A percentile compares a stretch with the other conserved stretches of the same genome.
Evolutionary conservation across 768 basidiomycete species (phyloP).

Genomic region (Kwoniella sp.): DNA sequence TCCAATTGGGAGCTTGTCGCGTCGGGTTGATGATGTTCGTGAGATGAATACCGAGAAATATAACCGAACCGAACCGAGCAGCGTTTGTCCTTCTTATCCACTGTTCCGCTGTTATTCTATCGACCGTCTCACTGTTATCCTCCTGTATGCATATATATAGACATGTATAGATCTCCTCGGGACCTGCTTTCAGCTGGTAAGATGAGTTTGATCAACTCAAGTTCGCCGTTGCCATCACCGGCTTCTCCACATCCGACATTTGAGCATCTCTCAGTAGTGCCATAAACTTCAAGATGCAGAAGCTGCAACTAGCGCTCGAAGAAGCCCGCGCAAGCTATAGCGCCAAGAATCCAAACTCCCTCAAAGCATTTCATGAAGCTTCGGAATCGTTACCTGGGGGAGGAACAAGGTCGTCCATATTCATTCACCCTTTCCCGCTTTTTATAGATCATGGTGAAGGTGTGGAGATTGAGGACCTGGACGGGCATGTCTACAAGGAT

Average conservation of each 20-base stretch:
- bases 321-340: constrained; percentile 1
- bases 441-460: constrained; percentile 25
- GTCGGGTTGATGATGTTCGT: neutral
- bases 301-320: neutral
- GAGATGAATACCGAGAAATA: neutral
- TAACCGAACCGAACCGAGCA: neutral
- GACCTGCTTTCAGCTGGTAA: too few relatives aligned
- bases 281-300: neutral
- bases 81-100: neutral
- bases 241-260: neutral
- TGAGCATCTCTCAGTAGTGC: too few relatives aligned
- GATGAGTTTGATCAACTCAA: too few relatives aligned
- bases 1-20: neutral
- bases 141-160: too few relatives aligned
- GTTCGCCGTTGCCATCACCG: too few relatives aligned
- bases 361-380: constrained; percentile 2
- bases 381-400: constrained; percentile 16
- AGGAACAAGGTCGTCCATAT: constrained; percentile 25
- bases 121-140: too few relatives aligned
- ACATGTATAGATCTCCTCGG: too few relatives aligned
- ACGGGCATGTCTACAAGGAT: constrained; percentile 31
- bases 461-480: constrained; percentile 19
- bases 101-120: too few relatives aligned
- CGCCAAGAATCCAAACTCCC: constrained; percentile 2
- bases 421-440: constrained; percentile 29